A percentile compares a stretch with the other conserved stretches of the same genome.
These are phyloP conservation scores for Verticillium albo-atrum DNA, from an alignment of 2,329 filamentous ascomycete species.

Conservation along the genomic window DNA sequence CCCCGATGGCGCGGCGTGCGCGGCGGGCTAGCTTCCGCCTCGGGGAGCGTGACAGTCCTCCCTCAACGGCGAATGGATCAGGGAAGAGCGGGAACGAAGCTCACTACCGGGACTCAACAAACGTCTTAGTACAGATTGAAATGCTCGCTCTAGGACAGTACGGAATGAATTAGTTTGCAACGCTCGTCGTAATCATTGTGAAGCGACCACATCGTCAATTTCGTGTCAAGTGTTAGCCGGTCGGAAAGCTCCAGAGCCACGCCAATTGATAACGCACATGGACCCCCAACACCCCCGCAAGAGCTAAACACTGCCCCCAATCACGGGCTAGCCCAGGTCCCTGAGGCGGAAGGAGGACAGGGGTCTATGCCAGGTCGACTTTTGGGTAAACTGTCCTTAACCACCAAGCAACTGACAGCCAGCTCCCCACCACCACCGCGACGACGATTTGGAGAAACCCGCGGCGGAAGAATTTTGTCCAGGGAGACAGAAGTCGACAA, in stretches of 20 bases:
- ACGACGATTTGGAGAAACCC: background rate
- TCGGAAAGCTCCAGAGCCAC: no score
- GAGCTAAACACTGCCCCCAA: constrained; percentile 8
- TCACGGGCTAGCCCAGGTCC: constrained; percentile 2
- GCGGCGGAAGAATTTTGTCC: background rate
- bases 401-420: background rate
- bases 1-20: background rate
- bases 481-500: background rate
- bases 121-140: constrained; percentile 2
- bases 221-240: no score
- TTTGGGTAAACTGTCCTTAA: constrained; percentile 16
- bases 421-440: background rate
- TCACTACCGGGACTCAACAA: background rate
- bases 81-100: background rate
- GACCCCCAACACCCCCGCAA: background rate
- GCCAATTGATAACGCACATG: background rate
- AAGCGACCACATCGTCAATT: no score
- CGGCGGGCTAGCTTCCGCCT: background rate
- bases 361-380: background rate
- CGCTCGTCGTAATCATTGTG: no score
- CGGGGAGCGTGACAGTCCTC: background rate
- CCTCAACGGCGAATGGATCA: background rate
- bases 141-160: background rate
- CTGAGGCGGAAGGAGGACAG: background rate
- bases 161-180: background rate